Evolutionary conservation across 352 stramenopile species (phyloP), one percentile per base, ranked within the genome.

Genomic region (Blastocystis sp.): DNA sequence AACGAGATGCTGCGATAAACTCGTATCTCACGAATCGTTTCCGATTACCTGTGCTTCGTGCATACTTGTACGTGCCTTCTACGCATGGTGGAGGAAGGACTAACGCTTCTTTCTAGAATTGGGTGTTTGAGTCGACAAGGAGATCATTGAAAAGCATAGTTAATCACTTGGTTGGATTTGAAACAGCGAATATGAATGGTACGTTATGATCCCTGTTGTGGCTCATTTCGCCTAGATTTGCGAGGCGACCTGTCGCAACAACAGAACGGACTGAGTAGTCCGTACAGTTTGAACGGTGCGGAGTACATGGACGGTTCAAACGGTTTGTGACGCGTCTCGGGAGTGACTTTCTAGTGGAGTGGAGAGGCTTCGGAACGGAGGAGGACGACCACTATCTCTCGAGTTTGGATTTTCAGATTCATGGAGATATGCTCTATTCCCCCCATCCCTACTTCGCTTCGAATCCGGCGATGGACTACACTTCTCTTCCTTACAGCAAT

Each of bases 291-390:
- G 45, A 55, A 55, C 16, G 45, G 16, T 16, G 16, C 45, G 16
- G 45, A 55, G 6, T 16, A 6, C 6, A 6, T 55, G 45, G 16
- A 16, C 16, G 16, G 16, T 55, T 55, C 45, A 55, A 55, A 55
- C 16, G 45, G 45, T 55, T 55, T 55, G 9, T 55, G 45, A n/a
- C 45, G 45, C 45, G 9, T 6, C 45, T 55, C 45, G 6, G 6
- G 6, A 55, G 6, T 55, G 45, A 55, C 16, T 55, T 55, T 13
- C 51, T 85, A 85, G 74, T 85, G 31, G 74, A 70, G 29, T 85
- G 74, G 74, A 69, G 60, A 63, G 74, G 74, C 3, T 85, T 85
- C 66, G 74, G 74, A 67, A 69, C 74, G 3, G 74, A 85, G 13
- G 74, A 85, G 37, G 74, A 85, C 41, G 55, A 85, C 33, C 19